Evolutionary conservation across 2,329 filamentous ascomycete genomes (phyloP), one percentile per base, ranked within the genome.

Genomic region (Cryphonectria naterciae): DNA sequence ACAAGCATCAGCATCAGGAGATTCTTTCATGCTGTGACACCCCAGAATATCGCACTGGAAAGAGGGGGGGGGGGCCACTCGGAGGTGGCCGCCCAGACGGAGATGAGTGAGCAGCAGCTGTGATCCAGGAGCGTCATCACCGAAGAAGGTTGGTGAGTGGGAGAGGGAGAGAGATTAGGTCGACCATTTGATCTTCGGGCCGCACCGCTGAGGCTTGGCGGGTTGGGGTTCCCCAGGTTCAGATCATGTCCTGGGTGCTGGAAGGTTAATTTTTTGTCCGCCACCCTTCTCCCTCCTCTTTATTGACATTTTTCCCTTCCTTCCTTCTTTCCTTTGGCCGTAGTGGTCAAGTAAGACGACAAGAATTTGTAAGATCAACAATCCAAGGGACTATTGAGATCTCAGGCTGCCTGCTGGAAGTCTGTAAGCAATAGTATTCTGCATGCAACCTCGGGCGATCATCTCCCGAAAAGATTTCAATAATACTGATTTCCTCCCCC

Each of bases 181-280:
- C 22, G n/a, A 37, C n/a, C 8, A 22, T 43, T 28, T 39, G n/a
- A 64, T 64, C 61, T 63, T 64, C 61, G 61, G 61, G 61, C 61
- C 61, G 61, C 61, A 64, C 61, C 61, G 61, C 61, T 43, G 13
- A 32, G 61, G 35, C 61, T 64, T 64, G 61, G 61, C 61, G 15
- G 4, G 61, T n/a, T 41, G n/a, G 61, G 35, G 61, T 49, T 49
- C 61, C 61, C 61, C 41, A 63, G 35, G 22, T 10, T n/a, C 61
- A 63, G 22, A 41, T 39, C 7, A n/a, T 19, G 3, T 22, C 61
- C 37, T 15, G 19, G 22, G 11, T 35, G 37, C 35, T 37, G 58
- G 32, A 62, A 39, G 35, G 5, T 4, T n/a, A 37, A 19, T 22
- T 19, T 22, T 19, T 28, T 56, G 52, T 56, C 52, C 4, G n/a